Evolutionary conservation across 805 yeast genomes (phyloP), one percentile per base, ranked within the genome.

Genomic region (Yarrowia hollandica): DNA sequence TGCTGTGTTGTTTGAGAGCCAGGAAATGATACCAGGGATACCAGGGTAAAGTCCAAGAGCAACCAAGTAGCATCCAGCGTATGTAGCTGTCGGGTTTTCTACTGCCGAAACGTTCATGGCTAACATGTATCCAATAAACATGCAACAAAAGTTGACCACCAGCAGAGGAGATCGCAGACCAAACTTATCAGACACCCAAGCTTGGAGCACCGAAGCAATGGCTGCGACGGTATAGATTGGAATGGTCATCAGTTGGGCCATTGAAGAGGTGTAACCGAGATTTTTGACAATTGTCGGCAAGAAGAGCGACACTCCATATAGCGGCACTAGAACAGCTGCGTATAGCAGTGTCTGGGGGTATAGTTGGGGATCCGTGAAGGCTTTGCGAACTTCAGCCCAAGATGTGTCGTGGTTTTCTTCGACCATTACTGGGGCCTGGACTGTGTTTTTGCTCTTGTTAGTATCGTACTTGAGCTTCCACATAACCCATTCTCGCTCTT

Each of bases 1-100:
- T 11, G 79, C 78, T 60, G 77, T 75, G 63, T 82, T 82, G 61
- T 82, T 71, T 3, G 84, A 74, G 34, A 78, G 68, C 86, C 86
- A 82, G 66, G 86, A 82, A 23, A 83, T 79, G 15, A 82, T 67
- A 9, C 79, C 65, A 9, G 86, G 86, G 83, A 82, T 82, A n/a
- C 80, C 78, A 11, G 81, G 70, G 65, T 82, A 83, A 25, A 80
- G 70, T 5, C 86, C 86, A 16, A 74, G 64, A 3, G 82, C 83
- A 23, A 74, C 66, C 26, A 83, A 68, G 74, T 82, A 82, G 65
- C 84, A 77, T 2, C 85, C 86, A 34, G 72, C 86, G 63, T 82
- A 82, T 58, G 57, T 50, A 16, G 57, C 57, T 7, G 44, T n/a
- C 5, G 57, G 75, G 15, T 50, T 16, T 18, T 69, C 48, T 62